phyloP scores from a whole-genome alignment of 1,284 basidiomycete genomes.

The Leccinum pseudoinsigne region DNA sequence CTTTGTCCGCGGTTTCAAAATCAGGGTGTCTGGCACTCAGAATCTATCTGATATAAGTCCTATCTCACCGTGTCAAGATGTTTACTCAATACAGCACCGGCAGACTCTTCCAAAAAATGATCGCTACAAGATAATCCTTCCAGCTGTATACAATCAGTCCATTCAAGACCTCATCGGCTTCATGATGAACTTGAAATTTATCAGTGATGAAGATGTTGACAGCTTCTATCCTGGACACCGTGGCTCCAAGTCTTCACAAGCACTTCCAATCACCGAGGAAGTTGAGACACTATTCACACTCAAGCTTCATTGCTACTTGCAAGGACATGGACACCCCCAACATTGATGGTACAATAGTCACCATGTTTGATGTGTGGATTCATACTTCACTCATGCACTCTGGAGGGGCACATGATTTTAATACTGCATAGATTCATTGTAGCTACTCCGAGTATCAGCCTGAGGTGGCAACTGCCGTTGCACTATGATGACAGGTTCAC shows the following conservation, averaged over 20 bases:
- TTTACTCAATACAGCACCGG: neutral
- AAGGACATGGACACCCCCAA: neutral
- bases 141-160: neutral
- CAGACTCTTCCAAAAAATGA: neutral
- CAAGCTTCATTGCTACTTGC: neutral
- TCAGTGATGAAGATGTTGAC: neutral
- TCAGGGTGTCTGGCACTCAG: neutral
- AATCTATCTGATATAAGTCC: neutral
- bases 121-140: neutral
- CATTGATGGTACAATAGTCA: neutral
- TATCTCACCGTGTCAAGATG: neutral
- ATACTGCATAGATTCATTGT: neutral
- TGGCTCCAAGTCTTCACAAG: neutral
- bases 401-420: neutral
- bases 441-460: neutral
- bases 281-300: neutral
- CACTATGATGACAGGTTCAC: neutral
- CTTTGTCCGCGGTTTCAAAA: too few species aligned
- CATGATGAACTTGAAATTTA: neutral
- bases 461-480: neutral
- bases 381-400: constrained; percentile 1
- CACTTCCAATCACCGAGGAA: neutral
- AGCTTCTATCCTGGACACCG: neutral
- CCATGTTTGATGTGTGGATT: constrained; percentile 1
- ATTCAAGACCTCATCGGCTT: neutral